Evolutionary conservation across 179 eudicot genomes (phyloP), one percentile per base, ranked within the genome.

Genomic region (Drosera spatulata): DNA sequence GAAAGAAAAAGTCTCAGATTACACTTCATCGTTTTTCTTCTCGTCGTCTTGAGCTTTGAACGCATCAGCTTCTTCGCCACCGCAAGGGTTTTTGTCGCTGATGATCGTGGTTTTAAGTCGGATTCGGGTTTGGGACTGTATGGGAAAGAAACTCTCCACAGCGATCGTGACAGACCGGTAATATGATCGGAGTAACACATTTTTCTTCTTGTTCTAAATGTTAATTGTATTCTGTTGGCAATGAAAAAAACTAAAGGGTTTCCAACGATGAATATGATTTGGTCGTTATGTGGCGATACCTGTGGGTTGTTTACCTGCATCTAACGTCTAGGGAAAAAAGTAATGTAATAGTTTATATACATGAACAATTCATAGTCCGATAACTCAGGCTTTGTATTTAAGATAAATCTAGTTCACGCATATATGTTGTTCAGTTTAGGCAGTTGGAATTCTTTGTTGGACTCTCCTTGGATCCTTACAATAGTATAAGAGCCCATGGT

Each of bases 81-180:
- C 41, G 71, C 77, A 7, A 66, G 76, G 55, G 60, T 55, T 43
- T 69, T 53, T 61, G 37, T 52, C 5, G 71, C 61, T 12, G 45
- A 69, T 59, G 75, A 68, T 39, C 50, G 4, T 56, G 55, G 37
- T 8, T 6, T 61, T 59, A 50, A 63, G 51, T 43, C 55, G 59
- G 50, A 69, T 66, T 54, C 55, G 33, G 33, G 33, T 22, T 22
- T 22, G 33, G 33, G 33, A 22, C 33, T 22, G 33, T 22, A 22
- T 22, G 33, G 33, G 33, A 22, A 22, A 22, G 33, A 22, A 22
- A 22, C 33, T 50, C 63, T 49, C 5, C 58, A 22, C 52, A 71
- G 74, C 6, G 43, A 63, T 22, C 62, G 75, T 43, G 68, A 67
- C 51, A 62, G 73, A 61, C 65, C 56, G 87, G 89, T 88, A 22